A percentile compares a stretch with the other conserved stretches of the same genome.
These are phyloP conservation scores for Immersiella caudata DNA, from an alignment of 495 filamentous ascomycete genomes.

Conservation along the genomic window DNA sequence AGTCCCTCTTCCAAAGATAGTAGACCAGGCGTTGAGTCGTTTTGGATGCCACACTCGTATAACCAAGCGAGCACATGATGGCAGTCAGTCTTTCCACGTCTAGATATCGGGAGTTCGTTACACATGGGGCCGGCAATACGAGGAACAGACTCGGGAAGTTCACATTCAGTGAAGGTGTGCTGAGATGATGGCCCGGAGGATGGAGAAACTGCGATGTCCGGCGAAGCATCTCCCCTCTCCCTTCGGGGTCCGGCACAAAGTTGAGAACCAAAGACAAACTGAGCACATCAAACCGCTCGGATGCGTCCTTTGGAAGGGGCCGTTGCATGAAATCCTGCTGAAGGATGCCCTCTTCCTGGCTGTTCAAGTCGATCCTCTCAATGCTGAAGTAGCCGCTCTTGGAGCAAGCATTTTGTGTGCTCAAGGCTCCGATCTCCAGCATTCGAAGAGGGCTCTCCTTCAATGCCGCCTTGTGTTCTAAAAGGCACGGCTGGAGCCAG, in stretches of 20 bases:
- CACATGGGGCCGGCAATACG: slow-evolving; percentile 85
- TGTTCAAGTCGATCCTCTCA: slow-evolving; percentile 87
- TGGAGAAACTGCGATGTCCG: slow-evolving; percentile 70
- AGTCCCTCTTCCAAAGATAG: slow-evolving; percentile 70
- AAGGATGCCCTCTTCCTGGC: slow-evolving; percentile 75
- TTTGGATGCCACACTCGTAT: slow-evolving; percentile 65
- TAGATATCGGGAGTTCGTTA: slow-evolving; percentile 90
- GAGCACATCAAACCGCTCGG: slow-evolving; percentile 80
- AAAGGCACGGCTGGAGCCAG: slow-evolving; percentile 66
- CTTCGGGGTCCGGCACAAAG: slow-evolving; percentile 77
- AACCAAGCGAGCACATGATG: slow-evolving; percentile 81
- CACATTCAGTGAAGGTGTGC: slow-evolving; percentile 31
- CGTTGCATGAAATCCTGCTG: slow-evolving; percentile 95
- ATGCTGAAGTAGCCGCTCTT: slow-evolving; percentile 69
- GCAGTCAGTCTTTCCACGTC: slow-evolving; percentile 67
- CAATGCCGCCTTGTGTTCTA: slow-evolving; percentile 32
- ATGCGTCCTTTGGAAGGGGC: slow-evolving; percentile 63
- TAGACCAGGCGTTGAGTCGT: slow-evolving; percentile 82
- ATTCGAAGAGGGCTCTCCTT: slow-evolving; percentile 52
- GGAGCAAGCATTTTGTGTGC: slow-evolving; percentile 81
- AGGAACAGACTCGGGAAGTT: slow-evolving; percentile 82
- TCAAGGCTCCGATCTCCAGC: slow-evolving; percentile 89
- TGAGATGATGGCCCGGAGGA: slow-evolving; percentile 24
- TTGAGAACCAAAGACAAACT: slow-evolving; percentile 95
- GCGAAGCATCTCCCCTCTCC: slow-evolving; percentile 84